Base-by-base conservation (phyloP, 768 basidiomycete genomes). In the Brasilioporus rufonigricans region DNA sequence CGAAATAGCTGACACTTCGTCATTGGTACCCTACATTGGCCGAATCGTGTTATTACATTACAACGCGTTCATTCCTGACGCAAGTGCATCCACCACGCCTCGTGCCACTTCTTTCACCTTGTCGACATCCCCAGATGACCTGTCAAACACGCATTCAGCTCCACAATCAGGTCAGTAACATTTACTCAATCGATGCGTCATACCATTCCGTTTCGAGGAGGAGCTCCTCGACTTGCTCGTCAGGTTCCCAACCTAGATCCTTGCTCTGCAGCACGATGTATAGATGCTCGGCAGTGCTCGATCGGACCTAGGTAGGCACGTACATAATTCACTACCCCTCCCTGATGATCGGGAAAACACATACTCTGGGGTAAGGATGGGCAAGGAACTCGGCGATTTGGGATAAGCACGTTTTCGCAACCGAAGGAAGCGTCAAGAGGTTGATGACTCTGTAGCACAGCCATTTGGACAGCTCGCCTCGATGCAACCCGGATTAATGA, bases 201-300 rank as follows among this genome's bases (percentile, higher is more conserved):
- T 55, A 91, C 91, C 91, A 93, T 69, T 88, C 87, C 23, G 91
- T 92, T 67, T 93, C 88, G 26, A 93, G 72, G 38, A 93, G 69
- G 13, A 89, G 66, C 14, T 86, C 81, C 64, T 92, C 89, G 1
- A 81, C 76, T 26, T 48, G 60, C 36, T 79, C 81, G 35, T 85
- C 84, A 10, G 83, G 83, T 16, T 89, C 87, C 52, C 76, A 70
- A 0, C 78, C 84, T 10, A 88, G 64, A 59, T 91, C 90, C 44
- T 77, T 77, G 61, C 82, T 82, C 66, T 93, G 89, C 33, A 95
- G 69, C 16, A 83, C 77, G 26, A 91, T 74, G 65, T 93, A 97
- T 9, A 97, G 69, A 58, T 87, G 82, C 68, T 96, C 94, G 3
- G 92, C 90, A 1, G 90, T 85, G 55, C 86, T 83, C 11, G 85